Percentiles rank a stretch among this genome's conserved stretches.
These are phyloP conservation scores for Beauveria medogensis DNA, from an alignment of 2,329 filamentous ascomycete species.

Conservation along the genomic window DNA sequence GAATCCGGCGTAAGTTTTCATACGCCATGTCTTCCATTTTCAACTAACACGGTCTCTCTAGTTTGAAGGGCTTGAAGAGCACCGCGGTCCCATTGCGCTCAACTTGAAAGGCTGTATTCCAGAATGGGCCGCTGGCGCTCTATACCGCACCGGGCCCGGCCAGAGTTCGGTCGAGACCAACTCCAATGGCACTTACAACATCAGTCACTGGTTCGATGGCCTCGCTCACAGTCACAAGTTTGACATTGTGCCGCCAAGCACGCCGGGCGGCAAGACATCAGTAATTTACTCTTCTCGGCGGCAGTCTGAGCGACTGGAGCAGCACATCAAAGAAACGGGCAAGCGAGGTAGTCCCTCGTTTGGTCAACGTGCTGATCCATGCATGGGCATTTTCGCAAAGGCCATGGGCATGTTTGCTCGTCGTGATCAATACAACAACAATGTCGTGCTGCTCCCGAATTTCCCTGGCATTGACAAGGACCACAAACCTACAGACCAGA, in stretches of 20 bases:
- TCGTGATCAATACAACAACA: constrained; percentile 39
- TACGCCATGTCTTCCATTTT: not conserved
- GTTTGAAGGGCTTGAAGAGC: constrained; percentile 62
- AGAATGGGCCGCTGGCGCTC: constrained; percentile 58
- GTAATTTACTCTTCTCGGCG: constrained; percentile 66
- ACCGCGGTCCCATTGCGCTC: constrained; percentile 57
- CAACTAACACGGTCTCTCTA: constrained; percentile 22
- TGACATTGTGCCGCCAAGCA: constrained; percentile 45
- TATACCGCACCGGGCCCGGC: constrained; percentile 70
- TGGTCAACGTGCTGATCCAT: constrained; percentile 65
- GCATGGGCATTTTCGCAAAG: constrained; percentile 65
- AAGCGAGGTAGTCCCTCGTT: constrained; percentile 52
- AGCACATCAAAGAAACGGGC: constrained; percentile 53
- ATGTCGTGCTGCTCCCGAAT: constrained; percentile 58
- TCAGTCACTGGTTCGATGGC: constrained; percentile 77
- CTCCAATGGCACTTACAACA: constrained; percentile 48
- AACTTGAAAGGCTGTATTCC: constrained; percentile 60
- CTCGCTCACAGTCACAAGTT: constrained; percentile 66
- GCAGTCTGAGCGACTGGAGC: constrained; percentile 56
- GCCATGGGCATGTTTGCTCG: constrained; percentile 52
- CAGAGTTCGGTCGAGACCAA: constrained; percentile 52
- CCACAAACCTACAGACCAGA: constrained; percentile 12
- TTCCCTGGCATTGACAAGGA: constrained; percentile 45
- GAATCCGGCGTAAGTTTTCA: constrained; percentile 26
- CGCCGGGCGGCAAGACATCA: constrained; percentile 18